These are phyloP conservation scores for Luzula sylvatica DNA, from an alignment of 176 grass and related monocot species.

Conservation along the genomic window DNA sequence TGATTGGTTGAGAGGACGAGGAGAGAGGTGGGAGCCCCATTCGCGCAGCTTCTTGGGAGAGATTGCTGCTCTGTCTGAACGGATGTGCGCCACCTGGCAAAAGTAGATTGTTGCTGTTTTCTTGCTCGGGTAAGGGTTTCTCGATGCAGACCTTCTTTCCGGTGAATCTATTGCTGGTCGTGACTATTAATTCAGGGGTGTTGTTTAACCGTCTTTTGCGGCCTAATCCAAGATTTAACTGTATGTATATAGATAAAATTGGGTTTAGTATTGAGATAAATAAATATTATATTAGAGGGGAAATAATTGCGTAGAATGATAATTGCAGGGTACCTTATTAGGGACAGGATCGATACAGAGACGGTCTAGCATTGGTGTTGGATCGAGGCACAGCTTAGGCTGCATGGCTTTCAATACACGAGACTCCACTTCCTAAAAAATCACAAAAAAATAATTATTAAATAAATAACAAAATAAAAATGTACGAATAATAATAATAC, in stretches of 20 bases:
- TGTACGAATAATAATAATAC: constrained; percentile 15
- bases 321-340: constrained; percentile 54
- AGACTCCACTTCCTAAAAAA: constrained; percentile 81
- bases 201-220: constrained; percentile 69
- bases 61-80: constrained; percentile 38
- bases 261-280: constrained; percentile 12
- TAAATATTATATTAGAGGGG: not conserved
- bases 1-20: not conserved
- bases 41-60: constrained; percentile 55
- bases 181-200: constrained; percentile 53
- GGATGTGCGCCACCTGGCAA: constrained; percentile 34
- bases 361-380: constrained; percentile 77
- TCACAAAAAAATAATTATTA: constrained; percentile 15
- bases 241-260: constrained; percentile 23
- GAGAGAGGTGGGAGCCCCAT: constrained; percentile 40
- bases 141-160: constrained; percentile 83
- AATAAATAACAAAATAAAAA: constrained; percentile 1
- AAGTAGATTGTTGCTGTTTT: constrained; percentile 26
- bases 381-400: constrained; percentile 80
- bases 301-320: not conserved
- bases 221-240: constrained; percentile 86
- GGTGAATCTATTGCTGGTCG: constrained; percentile 57
- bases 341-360: constrained; percentile 64
- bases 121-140: constrained; percentile 24
- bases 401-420: constrained; percentile 81